Base-by-base conservation (phyloP, 2,329 filamentous ascomycete genomes). In the Lasiodiplodia sp. region DNA sequence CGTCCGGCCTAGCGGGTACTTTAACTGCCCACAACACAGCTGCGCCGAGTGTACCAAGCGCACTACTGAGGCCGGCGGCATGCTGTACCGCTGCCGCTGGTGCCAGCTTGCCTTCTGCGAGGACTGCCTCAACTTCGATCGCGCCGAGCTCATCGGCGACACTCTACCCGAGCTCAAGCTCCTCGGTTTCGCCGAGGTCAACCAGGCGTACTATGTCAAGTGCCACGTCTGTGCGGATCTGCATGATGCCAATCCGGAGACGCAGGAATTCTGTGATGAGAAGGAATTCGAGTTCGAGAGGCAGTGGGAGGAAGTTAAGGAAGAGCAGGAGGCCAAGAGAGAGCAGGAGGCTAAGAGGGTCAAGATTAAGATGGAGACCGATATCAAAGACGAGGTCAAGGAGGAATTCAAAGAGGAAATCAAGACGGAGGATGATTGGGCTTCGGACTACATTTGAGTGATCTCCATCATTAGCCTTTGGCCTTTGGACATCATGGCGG, bases 41-140 rank as follows among this genome's bases (percentile, higher is more conserved):
- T 89, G 87, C 70, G 75, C 72, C 2, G 82, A 85, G 51, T 89
- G 87, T 69, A 76, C 77, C 2, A 85, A 85, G 72, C 85, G 84
- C 68, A 86, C 86, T 0, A 75, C 75, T 0, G 81, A 84, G 40
- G 83, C 82, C 2, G 84, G 83, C 1, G 84, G 83, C 14, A 75
- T 86, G 68, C 79, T 85, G 31, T 85, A 83, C 73, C 49, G 58
- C 18, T 63, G 87, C 72, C 80, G 85, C 10, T 87, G 82, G 80
- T 90, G 87, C 70, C 82, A 85, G 34, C 77, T 77, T 2, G 86
- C 83, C 0, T 88, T 82, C 71, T 90, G 87, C 72, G 87, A 89
- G 67, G 84, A 88, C 55, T 89, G 87, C 72, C 73, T 89, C 0
- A 82, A 88, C 58, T 88, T 85, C 77, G 80, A 85, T 4, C 78